Evolutionary conservation across 106 monocot genomes (phyloP), one percentile per base, ranked within the genome.

Genomic region (Dendrobium nobile): DNA sequence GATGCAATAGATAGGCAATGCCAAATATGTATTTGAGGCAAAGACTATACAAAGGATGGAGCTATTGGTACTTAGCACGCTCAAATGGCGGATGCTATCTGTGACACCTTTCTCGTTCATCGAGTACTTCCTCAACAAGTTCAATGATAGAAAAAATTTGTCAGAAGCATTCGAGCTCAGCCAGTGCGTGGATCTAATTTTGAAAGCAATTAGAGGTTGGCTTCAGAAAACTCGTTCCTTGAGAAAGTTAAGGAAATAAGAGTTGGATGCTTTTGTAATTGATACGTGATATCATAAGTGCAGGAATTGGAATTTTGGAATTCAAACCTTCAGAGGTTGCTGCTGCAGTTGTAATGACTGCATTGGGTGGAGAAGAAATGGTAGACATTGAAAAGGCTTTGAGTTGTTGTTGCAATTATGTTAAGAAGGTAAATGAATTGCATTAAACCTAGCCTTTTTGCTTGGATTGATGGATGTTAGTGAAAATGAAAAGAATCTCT

Each of bases 41-140:
- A 85, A 75, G 54, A 88, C 93, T 20, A 90, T 93, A 51, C 86
- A 88, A 47, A 93, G 90, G 54, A 93, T 93, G 93, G 93, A 93
- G 67, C 84, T 90, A 76, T 47, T 93, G 4, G 90, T 93, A 47
- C 80, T 90, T 2, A 80, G 76, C 73, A 88, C 88, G 9, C 88
- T 93, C 73, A 83, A 88, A 28, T 93, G 93, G 93, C 87, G 93
- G 80, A 93, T 93, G 93, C 83, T 81, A 79, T 67, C 93, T 9
- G 85, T 93, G 41, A 93, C 93, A 2, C 90, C 93, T 9, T 90
- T 93, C 83, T 87, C 93, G 20, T 93, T 86, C 58, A 65, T 90
- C 9, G 88, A 85, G 55, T 85, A 88, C 72, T 93, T 93, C 64
- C 77, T 90, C 10, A 15, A 76, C 75, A 86, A 87, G 73, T 85